Base-by-base conservation (phyloP, 2,329 filamentous ascomycete genomes). In the Fusarium circinatum region DNA sequence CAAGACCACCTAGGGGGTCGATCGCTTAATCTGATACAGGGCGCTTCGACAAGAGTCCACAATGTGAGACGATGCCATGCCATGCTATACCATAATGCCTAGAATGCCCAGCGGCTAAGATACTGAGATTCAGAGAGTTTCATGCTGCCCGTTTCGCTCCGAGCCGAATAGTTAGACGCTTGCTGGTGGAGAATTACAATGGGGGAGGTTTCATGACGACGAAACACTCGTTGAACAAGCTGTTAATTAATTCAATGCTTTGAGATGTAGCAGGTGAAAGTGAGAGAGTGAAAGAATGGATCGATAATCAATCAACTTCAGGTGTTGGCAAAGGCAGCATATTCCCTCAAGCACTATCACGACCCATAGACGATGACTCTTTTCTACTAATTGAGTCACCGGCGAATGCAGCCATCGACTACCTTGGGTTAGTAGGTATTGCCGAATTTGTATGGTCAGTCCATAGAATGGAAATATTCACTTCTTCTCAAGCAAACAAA, bases 341-440 rank as follows among this genome's bases (percentile, higher is more conserved):
- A 44, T 47, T 28, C 30, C 38, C 20, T 49, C 24, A 4, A 15
- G 41, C 42, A 22, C 32, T 15, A 14, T n/a, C 41, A 20, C 34
- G 24, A 28, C 30, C 51, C 32, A 30, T n/a, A 44, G 24, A 41
- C 13, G 34, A 47, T 45, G 30, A 44, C 58, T 60, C 42, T n/a
- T 67, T 44, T 48, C 24, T 48, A 24, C 22, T 17, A 26, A 41
- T 64, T 77, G 75, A 77, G 75, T 77, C 75, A 77, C n/a, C 71
- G 71, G 68, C 73, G 61, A 77, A 70, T 36, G 51, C 51, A 68
- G 41, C 20, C 20, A 36, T 34, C n/a, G 9, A 57, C 15, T 36
- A n/a, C n/a, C n/a, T n/a, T n/a, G n/a, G n/a, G n/a, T n/a, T n/a
- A 34, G 32, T 34, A 34, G 8, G 32, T 34, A 34, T 34, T 34